Evolutionary conservation across 108 stramenopile species (phyloP).

Genomic region (Skeletonema tropicum): DNA sequence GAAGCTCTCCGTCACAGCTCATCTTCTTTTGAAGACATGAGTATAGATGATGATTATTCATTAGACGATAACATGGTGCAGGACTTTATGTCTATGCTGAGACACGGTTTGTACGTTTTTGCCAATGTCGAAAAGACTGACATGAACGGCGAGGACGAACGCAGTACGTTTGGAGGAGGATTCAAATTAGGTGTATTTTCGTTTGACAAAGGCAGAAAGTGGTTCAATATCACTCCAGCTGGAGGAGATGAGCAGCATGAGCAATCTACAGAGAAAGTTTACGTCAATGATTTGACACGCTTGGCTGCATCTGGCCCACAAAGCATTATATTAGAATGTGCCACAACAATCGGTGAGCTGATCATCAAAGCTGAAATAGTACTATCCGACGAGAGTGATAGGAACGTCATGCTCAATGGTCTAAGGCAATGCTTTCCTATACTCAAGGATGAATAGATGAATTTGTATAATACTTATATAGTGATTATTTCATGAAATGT

Average conservation of each 20-base stretch:
- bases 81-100: conserved; percentile 41
- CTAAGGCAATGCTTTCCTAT: conserved; percentile 25
- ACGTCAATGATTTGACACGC: neutral
- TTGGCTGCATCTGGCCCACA: conserved; percentile 15
- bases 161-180: conserved; percentile 12
- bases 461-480: neutral
- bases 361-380: conserved; percentile 38
- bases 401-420: conserved; percentile 34
- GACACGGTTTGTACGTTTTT: conserved; percentile 47
- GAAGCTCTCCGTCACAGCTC: conserved; percentile 33
- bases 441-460: neutral
- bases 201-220: conserved; percentile 14
- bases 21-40: conserved; percentile 11
- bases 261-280: neutral
- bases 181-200: conserved; percentile 46
- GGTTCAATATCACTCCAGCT: conserved; percentile 31
- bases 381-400: conserved; percentile 42
- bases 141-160: neutral
- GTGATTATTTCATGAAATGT: neutral
- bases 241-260: neutral
- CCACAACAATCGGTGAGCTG: neutral
- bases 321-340: conserved; percentile 31
- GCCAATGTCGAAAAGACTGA: conserved; percentile 21
- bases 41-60: conserved; percentile 9
- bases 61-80: conserved; percentile 25